These are phyloP conservation scores for Eustoma russellianum DNA, from an alignment of 257 asterid genomes.

Conservation along the genomic window DNA sequence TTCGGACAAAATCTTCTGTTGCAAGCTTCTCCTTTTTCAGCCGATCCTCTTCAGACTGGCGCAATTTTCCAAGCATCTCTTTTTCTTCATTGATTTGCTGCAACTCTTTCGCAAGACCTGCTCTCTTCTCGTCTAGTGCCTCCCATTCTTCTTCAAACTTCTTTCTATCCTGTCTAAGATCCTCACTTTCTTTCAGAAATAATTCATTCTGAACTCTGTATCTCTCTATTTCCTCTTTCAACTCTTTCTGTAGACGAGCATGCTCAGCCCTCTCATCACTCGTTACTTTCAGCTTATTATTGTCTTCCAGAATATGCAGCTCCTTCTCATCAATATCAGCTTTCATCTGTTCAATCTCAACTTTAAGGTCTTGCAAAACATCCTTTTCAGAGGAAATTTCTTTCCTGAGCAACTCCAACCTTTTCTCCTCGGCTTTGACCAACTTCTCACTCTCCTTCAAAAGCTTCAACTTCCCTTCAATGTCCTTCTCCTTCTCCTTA, in stretches of 20 bases:
- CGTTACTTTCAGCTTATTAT: slow-evolving; percentile 37
- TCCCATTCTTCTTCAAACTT: slow-evolving; percentile 88
- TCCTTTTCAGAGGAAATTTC: slow-evolving; percentile 44
- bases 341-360: slow-evolving; percentile 47
- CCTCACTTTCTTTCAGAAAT: slow-evolving; percentile 52
- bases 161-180: slow-evolving; percentile 51
- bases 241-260: slow-evolving; percentile 36
- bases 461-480: slow-evolving; percentile 41
- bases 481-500: slow-evolving; percentile 68
- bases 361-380: slow-evolving; percentile 32
- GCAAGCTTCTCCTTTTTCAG: slow-evolving; percentile 46
- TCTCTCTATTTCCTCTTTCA: slow-evolving; percentile 66
- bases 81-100: slow-evolving; percentile 45
- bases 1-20: slow-evolving; percentile 36
- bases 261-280: slow-evolving; percentile 53
- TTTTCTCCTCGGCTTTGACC: slow-evolving; percentile 43
- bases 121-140: slow-evolving; percentile 62
- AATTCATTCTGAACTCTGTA: slow-evolving; percentile 37
- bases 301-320: slow-evolving; percentile 36
- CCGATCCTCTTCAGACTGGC: slow-evolving; percentile 35
- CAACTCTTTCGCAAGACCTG: slow-evolving; percentile 31
- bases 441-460: slow-evolving; percentile 63
- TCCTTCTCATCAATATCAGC: slow-evolving; percentile 46
- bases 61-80: slow-evolving; percentile 30
- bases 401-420: slow-evolving; percentile 30